These are phyloP conservation scores for Phytomonas sp. DNA, from an alignment of 208 protist species.

Conservation along the genomic window DNA sequence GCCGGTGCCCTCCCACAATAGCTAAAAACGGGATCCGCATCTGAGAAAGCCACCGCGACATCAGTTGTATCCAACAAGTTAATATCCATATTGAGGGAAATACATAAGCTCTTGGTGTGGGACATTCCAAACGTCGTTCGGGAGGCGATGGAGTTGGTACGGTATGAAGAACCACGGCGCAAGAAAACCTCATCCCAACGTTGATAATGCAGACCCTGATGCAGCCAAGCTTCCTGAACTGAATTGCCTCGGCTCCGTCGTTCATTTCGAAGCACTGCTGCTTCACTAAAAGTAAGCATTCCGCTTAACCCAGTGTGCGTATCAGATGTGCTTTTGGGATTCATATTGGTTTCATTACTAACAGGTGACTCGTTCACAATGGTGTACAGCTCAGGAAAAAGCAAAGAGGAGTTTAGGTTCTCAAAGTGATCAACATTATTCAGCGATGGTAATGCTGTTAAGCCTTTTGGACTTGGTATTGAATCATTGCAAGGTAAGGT, in stretches of 20 bases:
- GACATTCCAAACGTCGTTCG: constrained; percentile 40
- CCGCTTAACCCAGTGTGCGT: neutral
- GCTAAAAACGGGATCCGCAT: constrained; percentile 18
- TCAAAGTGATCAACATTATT: neutral
- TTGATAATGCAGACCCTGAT: constrained; percentile 36
- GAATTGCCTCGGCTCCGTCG: constrained; percentile 27
- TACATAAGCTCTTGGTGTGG: constrained; percentile 52
- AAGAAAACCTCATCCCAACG: constrained; percentile 56
- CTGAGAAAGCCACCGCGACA: constrained; percentile 9
- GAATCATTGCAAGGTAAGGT: neutral
- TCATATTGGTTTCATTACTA: neutral
- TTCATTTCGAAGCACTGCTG: constrained; percentile 48
- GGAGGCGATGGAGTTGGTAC: constrained; percentile 44
- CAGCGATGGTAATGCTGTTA: neutral
- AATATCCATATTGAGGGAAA: constrained; percentile 61
- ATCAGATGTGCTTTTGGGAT: neutral
- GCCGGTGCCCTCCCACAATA: constrained; percentile 8
- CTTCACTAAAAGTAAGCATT: constrained; percentile 22
- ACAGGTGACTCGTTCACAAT: neutral
- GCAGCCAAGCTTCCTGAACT: constrained; percentile 29
- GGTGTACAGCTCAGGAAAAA: neutral
- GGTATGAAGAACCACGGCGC: constrained; percentile 46
- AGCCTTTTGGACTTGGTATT: neutral
- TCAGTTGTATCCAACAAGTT: constrained; percentile 36
- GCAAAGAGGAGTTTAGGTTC: neutral